Base-by-base conservation (phyloP, 2,329 filamentous ascomycete genomes). In the Clathrospora elynae region DNA sequence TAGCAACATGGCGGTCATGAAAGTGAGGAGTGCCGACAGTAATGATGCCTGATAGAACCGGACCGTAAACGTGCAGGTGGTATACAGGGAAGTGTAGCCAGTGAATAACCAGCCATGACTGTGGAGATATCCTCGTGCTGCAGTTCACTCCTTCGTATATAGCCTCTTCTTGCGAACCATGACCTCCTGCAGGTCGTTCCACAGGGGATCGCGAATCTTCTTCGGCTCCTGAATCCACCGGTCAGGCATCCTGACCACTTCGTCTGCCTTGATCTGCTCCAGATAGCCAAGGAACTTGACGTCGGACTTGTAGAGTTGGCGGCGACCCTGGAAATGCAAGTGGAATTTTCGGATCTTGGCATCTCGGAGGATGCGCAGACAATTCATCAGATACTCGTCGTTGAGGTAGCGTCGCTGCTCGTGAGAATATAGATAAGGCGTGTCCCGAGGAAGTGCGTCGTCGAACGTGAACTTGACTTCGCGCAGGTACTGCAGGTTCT, bases 341-440 rank as follows among this genome's bases (percentile, higher is more conserved):
- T 62, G 63, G 10, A 79, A 42, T 16, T 65, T 71, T 16, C 72
- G 68, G 6, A 80, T 66, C 20, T 72, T 68, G 18, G 67, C 67
- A 13, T 72, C 54, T 6, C 68, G 64, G 10, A 80, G 64, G 25
- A 75, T 65, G 5, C 72, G 71, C 6, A 79, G 61, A 22, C 72
- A 68, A 17, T 73, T 71, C 26, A 75, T 67, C 26, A 80, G 55
- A 24, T 73, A 66, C 6, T 73, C 66, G 49, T 80, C 76, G 30
- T 75, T 67, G 33, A 77, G 67, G 45, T 74, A 79, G 17, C 75
- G 73, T n/a, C 75, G 73, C 24, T 73, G 62, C 41, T 77, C 72
- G 34, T 68, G 62, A 33, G 59, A 65, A 29, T 47, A 52, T 36
- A 71, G 55, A 30, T 68, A 57, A 0, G 72, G 70, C 28, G 73